phyloP scores from a whole-genome alignment of 495 filamentous ascomycete genomes.

The Pyronema domesticum region DNA sequence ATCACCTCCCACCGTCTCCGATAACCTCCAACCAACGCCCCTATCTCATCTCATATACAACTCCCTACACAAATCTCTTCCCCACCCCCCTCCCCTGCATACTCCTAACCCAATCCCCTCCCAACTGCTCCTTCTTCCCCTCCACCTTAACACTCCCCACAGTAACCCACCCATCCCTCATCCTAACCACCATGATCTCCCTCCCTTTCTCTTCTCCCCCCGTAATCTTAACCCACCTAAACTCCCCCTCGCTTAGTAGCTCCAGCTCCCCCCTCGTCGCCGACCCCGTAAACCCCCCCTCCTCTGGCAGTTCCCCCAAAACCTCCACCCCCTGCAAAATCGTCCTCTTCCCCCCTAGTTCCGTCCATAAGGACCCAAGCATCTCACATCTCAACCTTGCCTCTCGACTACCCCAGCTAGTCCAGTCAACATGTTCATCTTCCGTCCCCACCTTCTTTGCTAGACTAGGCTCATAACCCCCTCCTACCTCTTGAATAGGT shows the following conservation, averaged over 20 bases:
- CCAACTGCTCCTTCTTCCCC: conserved; percentile 13
- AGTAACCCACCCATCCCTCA: conserved; percentile 18
- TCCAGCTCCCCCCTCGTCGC: conserved; percentile 3
- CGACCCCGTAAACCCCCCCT: background rate
- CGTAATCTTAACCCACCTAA: conserved; percentile 10
- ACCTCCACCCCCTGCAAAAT: conserved; percentile 12
- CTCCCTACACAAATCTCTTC: background rate
- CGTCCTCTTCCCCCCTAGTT: conserved; percentile 4
- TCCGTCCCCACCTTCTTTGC: conserved; percentile 24
- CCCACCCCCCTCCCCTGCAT: conserved; percentile 5
- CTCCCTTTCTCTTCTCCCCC: background rate
- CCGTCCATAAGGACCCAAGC: conserved; percentile 1
- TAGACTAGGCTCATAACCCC: conserved; percentile 25
- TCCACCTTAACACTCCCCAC: conserved; percentile 19
- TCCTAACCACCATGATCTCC: conserved; percentile 16
- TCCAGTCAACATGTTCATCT: conserved; percentile 26
- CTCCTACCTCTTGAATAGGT: conserved; percentile 28
- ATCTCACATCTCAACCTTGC: conserved; percentile 5
- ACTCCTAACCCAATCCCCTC: conserved; percentile 22
- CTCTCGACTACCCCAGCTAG: conserved; percentile 6
- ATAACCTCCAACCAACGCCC: no score
- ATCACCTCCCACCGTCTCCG: no score
- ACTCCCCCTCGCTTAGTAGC: conserved; percentile 8
- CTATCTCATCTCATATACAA: no score
- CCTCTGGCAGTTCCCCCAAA: background rate